Evolutionary conservation across 2,329 filamentous ascomycete genomes (phyloP).

Genomic region (Penicillium psychrosexuale): DNA sequence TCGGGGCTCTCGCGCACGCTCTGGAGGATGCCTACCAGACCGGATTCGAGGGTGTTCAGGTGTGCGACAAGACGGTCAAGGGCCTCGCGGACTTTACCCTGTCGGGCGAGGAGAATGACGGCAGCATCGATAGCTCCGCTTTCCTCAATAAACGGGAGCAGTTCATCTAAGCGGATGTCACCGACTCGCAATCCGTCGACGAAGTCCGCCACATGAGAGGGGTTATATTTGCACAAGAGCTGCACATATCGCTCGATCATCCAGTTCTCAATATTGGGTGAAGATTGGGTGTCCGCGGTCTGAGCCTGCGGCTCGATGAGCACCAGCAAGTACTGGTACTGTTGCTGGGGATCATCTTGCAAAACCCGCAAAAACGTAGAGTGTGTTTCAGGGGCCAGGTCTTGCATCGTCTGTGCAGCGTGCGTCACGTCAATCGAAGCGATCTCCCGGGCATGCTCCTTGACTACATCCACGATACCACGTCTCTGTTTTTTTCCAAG

Average conservation of each 20-base stretch:
- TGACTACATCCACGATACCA: conserved; percentile 67
- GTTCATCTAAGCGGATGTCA: conserved; percentile 72
- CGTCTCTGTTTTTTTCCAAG: conserved; percentile 67
- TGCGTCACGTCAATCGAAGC: conserved; percentile 63
- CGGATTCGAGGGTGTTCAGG: conserved; percentile 72
- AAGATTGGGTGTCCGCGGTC: conserved; percentile 32
- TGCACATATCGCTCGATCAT: conserved; percentile 83
- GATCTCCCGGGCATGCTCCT: conserved; percentile 63
- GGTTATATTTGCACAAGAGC: conserved; percentile 84
- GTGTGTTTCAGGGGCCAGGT: conserved; percentile 63
- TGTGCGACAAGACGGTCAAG: conserved; percentile 84
- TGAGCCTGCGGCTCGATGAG: conserved; percentile 64
- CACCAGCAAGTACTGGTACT: conserved; percentile 73
- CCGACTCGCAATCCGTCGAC: conserved; percentile 71
- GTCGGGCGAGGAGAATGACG: conserved; percentile 82
- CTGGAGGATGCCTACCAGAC: conserved; percentile 70
- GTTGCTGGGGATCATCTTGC: conserved; percentile 58
- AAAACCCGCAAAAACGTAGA: conserved; percentile 62
- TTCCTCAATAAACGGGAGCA: conserved; percentile 84
- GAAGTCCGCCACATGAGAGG: conserved; percentile 79
- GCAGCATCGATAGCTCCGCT: conserved; percentile 90
- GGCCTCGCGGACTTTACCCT: conserved; percentile 76
- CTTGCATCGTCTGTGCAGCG: conserved; percentile 64
- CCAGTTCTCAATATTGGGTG: conserved; percentile 47
- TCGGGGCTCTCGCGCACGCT: conserved; percentile 58